phyloP scores from a whole-genome alignment of 768 basidiomycete species.

The Atractiella rhizophila region DNA sequence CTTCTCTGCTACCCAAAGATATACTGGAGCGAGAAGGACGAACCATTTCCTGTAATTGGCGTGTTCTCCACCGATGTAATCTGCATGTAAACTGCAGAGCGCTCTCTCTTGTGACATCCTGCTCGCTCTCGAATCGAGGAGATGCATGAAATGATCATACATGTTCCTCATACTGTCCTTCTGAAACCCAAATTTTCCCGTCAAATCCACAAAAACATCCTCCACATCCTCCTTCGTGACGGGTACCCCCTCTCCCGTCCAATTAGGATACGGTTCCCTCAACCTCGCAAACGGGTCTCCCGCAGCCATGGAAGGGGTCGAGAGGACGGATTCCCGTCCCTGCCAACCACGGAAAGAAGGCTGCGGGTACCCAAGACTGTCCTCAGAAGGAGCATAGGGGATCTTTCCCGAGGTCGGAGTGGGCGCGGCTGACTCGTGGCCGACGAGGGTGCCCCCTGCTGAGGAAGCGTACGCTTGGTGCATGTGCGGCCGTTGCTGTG shows the following conservation, averaged over 20 bases:
- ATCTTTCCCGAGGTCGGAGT: too few species aligned
- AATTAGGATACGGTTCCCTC: constrained; percentile 79
- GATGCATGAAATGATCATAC: constrained; percentile 97
- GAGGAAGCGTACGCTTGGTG: too few species aligned
- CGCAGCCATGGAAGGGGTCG: too few species aligned
- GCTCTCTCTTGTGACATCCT: constrained; percentile 94
- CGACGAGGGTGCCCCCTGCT: too few species aligned
- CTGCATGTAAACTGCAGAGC: constrained; percentile 78
- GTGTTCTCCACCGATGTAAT: constrained; percentile 90
- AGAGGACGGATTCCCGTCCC: too few species aligned
- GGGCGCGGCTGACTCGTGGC: too few species aligned
- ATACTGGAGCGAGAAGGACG: too few species aligned
- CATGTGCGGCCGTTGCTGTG: too few species aligned
- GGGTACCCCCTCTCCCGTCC: constrained; percentile 84
- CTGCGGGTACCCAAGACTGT: too few species aligned
- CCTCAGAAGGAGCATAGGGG: too few species aligned
- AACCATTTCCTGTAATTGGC: constrained; percentile 98
- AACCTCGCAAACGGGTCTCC: constrained; percentile 19
- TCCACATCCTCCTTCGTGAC: constrained; percentile 97
- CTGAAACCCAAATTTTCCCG: constrained; percentile 98
- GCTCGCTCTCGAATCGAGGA: constrained; percentile 83
- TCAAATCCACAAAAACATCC: constrained; percentile 86
- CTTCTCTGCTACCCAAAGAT: too few species aligned
- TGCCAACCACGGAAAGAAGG: too few species aligned
- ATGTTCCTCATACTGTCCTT: constrained; percentile 85